Base-by-base conservation (phyloP, 2,329 filamentous ascomycete species). In the Cordyceps militaris region DNA sequence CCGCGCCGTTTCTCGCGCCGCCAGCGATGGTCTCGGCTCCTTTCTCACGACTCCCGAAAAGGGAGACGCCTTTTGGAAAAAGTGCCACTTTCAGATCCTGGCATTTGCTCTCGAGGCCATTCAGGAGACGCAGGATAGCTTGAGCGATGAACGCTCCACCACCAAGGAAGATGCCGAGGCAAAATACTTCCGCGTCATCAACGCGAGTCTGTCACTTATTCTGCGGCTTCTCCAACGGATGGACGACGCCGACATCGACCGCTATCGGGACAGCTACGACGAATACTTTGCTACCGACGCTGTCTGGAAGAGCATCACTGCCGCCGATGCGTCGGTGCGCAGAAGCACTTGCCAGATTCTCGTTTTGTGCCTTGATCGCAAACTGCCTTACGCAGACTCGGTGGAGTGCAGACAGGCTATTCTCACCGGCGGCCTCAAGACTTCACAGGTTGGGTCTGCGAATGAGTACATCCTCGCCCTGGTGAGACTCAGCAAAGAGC, bases 81-180 rank as follows among this genome's bases (percentile, higher is more conserved):
- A 87, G 55, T 97, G 92, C 66, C 91, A 96, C 68, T 74, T 79
- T 7, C 82, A 88, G 30, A 91, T 97, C 43, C 76, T 97, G 58
- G 84, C 91, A 51, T 97, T 91, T 71, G 90, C 91, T 58, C 83
- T 82, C 57, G 85, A 90, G 66, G 90, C 91, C 5, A 82, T 94
- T 43, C 83, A 86, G 56, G 94, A 99, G 71, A 93, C 88, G 0
- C 72, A 86, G 3, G 80, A 87, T 36, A 95, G 90, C 0, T 76
- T 99, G 36, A 97, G 92, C 68, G 94, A 99, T 68, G 89, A 95
- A 72, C 82, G 93, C 24, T 90, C 85, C 1, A 89, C 91, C 3
- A 94, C 84, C 59, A 74, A 82, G 9, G 93, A 97, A 63, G 94
- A 99, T 69, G 86, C 91, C 4, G 83, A 91, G 63, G 83, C 88